Conservation (phyloP, 805 yeast species). For the Candida piceae region DNA sequence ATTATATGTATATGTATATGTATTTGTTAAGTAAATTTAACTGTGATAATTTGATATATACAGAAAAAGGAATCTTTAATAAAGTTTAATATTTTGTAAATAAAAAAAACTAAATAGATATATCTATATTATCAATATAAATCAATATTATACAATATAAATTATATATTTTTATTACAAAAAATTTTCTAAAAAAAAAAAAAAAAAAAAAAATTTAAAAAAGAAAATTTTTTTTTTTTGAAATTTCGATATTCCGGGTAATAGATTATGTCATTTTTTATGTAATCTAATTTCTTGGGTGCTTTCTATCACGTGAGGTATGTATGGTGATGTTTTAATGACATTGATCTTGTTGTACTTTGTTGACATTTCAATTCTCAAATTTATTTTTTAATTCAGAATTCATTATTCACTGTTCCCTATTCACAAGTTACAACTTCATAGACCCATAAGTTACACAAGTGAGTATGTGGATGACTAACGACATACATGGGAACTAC, state of each 20-base stretch:
- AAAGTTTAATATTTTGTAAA: not conserved
- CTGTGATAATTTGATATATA: not conserved
- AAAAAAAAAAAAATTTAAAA: not conserved
- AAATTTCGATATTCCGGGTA: not conserved
- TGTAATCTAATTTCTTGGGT: too few relatives aligned
- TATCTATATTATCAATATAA: too few relatives aligned
- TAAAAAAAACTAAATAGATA: too few relatives aligned
- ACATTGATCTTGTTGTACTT: not conserved
- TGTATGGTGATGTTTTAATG: not conserved
- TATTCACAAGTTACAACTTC: too few relatives aligned
- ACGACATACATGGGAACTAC: too few relatives aligned
- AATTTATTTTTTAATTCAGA: too few relatives aligned
- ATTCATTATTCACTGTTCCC: too few relatives aligned
- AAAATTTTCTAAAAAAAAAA: not conserved
- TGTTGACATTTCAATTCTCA: not conserved
- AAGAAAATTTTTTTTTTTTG: not conserved
- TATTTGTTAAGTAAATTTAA: constrained; percentile 1
- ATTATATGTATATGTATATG: constrained; percentile 4
- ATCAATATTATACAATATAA: too few relatives aligned
- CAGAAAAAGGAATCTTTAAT: not conserved
- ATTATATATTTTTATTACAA: too few relatives aligned
- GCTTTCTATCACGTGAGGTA: not conserved
- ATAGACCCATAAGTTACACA: too few relatives aligned
- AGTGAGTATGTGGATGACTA: too few relatives aligned
- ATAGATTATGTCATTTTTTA: not conserved